phyloP scores from a whole-genome alignment of 2,329 filamentous ascomycete genomes.

The Arthrinium puccinioides region DNA sequence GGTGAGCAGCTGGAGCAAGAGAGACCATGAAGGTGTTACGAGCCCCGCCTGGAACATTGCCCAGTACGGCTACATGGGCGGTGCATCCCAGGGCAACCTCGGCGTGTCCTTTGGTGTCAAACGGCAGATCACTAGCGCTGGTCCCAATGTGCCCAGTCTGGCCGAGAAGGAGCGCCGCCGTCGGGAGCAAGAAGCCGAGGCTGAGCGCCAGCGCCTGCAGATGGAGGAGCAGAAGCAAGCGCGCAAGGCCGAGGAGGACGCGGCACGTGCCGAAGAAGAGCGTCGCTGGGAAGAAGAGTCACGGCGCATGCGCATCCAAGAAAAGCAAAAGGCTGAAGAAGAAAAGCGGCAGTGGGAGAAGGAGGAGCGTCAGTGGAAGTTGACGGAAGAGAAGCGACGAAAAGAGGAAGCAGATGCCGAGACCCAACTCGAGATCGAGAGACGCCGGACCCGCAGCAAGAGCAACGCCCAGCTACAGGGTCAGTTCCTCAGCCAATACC shows the following conservation, averaged over 20 bases:
- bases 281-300: slow-evolving; percentile 60
- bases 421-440: slow-evolving; percentile 58
- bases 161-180: slow-evolving; percentile 74
- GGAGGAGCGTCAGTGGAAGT: slow-evolving; percentile 68
- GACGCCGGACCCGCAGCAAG: slow-evolving; percentile 49
- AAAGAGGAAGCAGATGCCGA: slow-evolving; percentile 69
- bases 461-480: slow-evolving; percentile 68
- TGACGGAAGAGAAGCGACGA: slow-evolving; percentile 65
- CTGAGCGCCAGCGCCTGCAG: slow-evolving; percentile 48
- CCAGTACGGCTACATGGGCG: slow-evolving; percentile 97
- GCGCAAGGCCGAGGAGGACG: slow-evolving; percentile 49
- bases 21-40: slow-evolving; percentile 70
- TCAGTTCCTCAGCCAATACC: slow-evolving; percentile 82
- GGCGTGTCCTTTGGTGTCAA: slow-evolving; percentile 88
- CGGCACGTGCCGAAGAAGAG: slow-evolving; percentile 55
- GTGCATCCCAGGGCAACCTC: slow-evolving; percentile 90
- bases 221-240: slow-evolving; percentile 45
- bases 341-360: slow-evolving; percentile 72
- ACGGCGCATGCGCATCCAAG: slow-evolving; percentile 48
- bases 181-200: slow-evolving; percentile 50
- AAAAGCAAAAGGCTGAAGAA: slow-evolving; percentile 56
- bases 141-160: slow-evolving; percentile 70
- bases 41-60: slow-evolving; percentile 96
- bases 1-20: slow-evolving; percentile 87
- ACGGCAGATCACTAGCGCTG: slow-evolving; percentile 82